These are phyloP conservation scores for Huntiella omanensis DNA, from an alignment of 2,329 filamentous ascomycete species.

Conservation along the genomic window DNA sequence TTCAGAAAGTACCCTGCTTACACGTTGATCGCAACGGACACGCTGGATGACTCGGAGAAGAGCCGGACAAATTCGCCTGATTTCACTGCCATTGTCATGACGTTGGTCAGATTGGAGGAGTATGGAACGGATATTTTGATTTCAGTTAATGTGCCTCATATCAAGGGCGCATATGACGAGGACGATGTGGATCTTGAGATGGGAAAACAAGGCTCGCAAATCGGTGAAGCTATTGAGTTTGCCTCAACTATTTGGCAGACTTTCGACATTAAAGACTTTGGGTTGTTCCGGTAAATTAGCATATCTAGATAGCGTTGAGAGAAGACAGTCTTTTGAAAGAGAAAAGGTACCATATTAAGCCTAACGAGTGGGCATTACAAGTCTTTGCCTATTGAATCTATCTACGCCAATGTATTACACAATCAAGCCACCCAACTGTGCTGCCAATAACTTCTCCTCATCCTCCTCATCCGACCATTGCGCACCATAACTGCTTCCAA, in stretches of 20 bases:
- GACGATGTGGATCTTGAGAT: constrained; percentile 50
- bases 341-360: no score
- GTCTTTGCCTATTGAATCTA: no score
- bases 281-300: constrained; percentile 33
- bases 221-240: constrained; percentile 50
- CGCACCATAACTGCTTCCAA: not conserved
- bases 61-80: constrained; percentile 23
- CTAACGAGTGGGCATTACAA: no score
- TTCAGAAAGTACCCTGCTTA: constrained; percentile 34
- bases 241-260: constrained; percentile 48
- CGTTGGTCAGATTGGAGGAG: constrained; percentile 56
- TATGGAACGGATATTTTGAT: constrained; percentile 67
- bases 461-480: constrained; percentile 3
- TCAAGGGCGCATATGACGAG: constrained; percentile 53
- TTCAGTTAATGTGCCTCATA: constrained; percentile 74
- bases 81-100: constrained; percentile 59
- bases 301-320: no score
- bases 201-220: constrained; percentile 46
- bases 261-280: constrained; percentile 67
- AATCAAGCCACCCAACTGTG: constrained; percentile 6
- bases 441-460: constrained; percentile 3
- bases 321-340: no score
- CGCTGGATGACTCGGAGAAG: constrained; percentile 20
- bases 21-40: constrained; percentile 50
- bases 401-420: not conserved